Conservation (phyloP, 495 filamentous ascomycete species). For the Chaetomium tenue region DNA sequence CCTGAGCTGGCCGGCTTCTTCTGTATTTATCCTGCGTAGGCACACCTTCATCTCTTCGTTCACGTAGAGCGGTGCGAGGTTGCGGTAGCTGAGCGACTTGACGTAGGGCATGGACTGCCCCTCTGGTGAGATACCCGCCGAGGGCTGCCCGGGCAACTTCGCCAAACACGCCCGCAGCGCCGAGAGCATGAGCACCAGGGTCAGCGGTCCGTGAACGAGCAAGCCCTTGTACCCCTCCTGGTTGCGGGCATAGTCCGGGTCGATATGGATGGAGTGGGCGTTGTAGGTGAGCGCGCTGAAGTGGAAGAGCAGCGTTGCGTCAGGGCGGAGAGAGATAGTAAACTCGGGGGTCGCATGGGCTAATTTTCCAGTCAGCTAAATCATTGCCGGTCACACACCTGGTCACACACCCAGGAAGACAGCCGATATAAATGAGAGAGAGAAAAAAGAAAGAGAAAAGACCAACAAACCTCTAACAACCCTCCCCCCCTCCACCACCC, state of each 20-base stretch:
- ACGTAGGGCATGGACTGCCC: constrained; percentile 34
- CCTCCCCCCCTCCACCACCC: constrained; percentile 20
- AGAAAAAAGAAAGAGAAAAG: neutral
- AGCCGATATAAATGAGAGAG: too few species aligned
- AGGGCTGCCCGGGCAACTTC: neutral
- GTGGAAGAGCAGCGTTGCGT: constrained; percentile 69
- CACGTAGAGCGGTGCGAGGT: constrained; percentile 77
- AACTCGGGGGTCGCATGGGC: constrained; percentile 50
- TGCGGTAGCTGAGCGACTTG: constrained; percentile 67
- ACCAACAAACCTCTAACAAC: constrained; percentile 25
- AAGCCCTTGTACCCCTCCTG: constrained; percentile 71
- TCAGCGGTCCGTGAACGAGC: constrained; percentile 83
- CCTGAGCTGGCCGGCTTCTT: constrained; percentile 22
- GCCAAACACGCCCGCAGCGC: constrained; percentile 45
- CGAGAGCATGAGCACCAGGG: constrained; percentile 69
- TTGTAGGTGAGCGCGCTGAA: constrained; percentile 85
- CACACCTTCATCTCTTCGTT: constrained; percentile 64
- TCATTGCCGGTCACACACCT: neutral
- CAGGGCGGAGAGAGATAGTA: constrained; percentile 60
- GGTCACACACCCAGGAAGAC: too few species aligned
- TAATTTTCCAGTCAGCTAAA: constrained; percentile 14
- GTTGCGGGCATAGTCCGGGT: constrained; percentile 63
- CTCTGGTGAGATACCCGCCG: neutral
- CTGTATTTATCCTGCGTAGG: constrained; percentile 33
- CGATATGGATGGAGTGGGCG: constrained; percentile 82